Conservation (phyloP, 805 yeast species). For the Wickerhamomyces chambardii region DNA sequence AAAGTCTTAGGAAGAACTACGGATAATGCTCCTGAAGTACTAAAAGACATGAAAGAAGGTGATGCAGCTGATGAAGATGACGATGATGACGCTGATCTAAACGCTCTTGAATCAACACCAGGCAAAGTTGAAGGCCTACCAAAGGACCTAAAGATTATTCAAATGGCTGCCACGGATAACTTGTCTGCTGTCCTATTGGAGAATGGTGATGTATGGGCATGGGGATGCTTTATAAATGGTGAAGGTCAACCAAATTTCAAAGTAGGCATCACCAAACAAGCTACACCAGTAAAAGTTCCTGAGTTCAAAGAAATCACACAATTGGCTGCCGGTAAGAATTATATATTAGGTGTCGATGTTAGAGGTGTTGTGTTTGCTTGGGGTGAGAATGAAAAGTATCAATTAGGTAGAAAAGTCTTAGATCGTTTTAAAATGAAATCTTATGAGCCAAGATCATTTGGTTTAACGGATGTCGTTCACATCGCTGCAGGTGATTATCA, state of each 20-base stretch:
- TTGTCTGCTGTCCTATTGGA: constrained; percentile 72
- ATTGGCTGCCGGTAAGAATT: constrained; percentile 91
- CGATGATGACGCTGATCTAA: constrained; percentile 73
- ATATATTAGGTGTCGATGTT: constrained; percentile 71
- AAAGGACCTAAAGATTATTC: constrained; percentile 50
- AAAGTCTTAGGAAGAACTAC: constrained; percentile 88
- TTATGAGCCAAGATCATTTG: constrained; percentile 76
- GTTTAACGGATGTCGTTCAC: constrained; percentile 66
- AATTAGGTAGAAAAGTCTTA: constrained; percentile 78
- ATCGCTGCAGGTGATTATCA: constrained; percentile 95
- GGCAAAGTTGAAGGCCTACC: constrained; percentile 64
- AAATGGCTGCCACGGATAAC: constrained; percentile 88
- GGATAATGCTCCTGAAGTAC: constrained; percentile 49
- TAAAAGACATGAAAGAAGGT: constrained; percentile 60
- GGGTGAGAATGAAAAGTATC: constrained; percentile 96
- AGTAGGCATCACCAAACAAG: constrained; percentile 54
- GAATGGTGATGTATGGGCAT: constrained; percentile 86
- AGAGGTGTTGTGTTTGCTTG: constrained; percentile 89
- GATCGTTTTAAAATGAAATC: constrained; percentile 71
- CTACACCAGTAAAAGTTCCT: constrained; percentile 52
- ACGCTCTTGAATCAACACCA: constrained; percentile 87
- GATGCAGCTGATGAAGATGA: constrained; percentile 52
- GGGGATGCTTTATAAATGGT: constrained; percentile 95
- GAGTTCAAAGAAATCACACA: constrained; percentile 65
- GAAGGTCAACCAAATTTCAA: constrained; percentile 88